phyloP scores from a whole-genome alignment of 495 filamentous ascomycete genomes.

The Apiosordaria backusii region DNA sequence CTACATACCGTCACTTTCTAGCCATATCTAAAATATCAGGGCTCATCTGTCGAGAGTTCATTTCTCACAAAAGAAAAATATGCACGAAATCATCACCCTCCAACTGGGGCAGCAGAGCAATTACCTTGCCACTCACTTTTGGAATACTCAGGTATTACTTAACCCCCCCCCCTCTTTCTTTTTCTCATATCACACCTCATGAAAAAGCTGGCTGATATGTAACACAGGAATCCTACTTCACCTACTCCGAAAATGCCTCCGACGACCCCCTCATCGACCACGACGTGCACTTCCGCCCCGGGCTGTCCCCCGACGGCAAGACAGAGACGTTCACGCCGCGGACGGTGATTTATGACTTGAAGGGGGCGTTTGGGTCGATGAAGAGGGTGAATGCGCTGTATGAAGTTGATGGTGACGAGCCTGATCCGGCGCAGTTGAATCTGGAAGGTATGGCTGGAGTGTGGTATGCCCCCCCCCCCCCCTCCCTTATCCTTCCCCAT shows the following conservation, averaged over 20 bases:
- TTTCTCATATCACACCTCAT: background rate
- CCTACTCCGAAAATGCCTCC: conserved; percentile 65
- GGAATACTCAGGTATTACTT: conserved; percentile 74
- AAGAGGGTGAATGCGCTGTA: conserved; percentile 87
- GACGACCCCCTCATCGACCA: conserved; percentile 72
- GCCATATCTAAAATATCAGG: too few species aligned
- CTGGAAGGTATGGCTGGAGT: conserved; percentile 54
- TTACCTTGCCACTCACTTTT: conserved; percentile 95
- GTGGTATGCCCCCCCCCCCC: conserved; percentile 25
- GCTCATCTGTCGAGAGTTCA: too few species aligned
- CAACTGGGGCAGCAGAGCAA: conserved; percentile 92
- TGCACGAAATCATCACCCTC: conserved; percentile 95
- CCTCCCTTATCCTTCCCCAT: background rate
- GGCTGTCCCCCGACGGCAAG: conserved; percentile 69
- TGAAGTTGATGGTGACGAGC: conserved; percentile 54
- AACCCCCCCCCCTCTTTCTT: background rate
- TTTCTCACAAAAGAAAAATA: conserved; percentile 37
- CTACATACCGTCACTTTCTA: too few species aligned
- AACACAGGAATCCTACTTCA: conserved; percentile 93
- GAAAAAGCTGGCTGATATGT: conserved; percentile 15
- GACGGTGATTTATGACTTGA: conserved; percentile 91
- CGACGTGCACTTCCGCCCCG: conserved; percentile 86
- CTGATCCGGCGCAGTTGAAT: conserved; percentile 23
- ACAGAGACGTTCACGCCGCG: conserved; percentile 89
- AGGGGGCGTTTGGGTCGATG: conserved; percentile 84